Base-by-base conservation (phyloP, 805 yeast species). In the Cyberlindnera americana region DNA sequence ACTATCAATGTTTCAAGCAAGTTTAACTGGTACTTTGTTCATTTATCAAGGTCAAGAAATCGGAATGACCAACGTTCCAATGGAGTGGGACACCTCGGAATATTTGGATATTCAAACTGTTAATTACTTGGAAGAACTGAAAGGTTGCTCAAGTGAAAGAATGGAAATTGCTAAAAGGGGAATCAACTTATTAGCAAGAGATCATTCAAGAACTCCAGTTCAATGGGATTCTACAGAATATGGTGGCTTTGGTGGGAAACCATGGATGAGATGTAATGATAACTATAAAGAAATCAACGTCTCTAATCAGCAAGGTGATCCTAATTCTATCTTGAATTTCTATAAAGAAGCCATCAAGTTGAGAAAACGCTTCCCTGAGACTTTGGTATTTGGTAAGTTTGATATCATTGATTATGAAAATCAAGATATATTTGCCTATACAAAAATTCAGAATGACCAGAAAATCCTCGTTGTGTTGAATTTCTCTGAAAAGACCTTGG, bases 21-120 rank as follows among this genome's bases (percentile, higher is more conserved):
- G 77, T 12, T 64, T 74, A 46, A 69, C 76, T 16, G 81, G 83
- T 34, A 75, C 82, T 12, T 56, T 74, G 38, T 77, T 65, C 57
- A 59, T 77, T 25, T 77, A 75, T 57, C 81, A 77, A 57, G 83
- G 82, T 36, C 83, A 77, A 55, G 83, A 77, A 49, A 60, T 77
- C 44, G 82, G 78, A 26, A 72, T 71, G 73, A 66, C 67, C 38
- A 77, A 77, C 53, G 56, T 73, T 21, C 43, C 53, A 15, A 50
- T 60, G 38, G 52, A 54, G 28, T 75, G 78, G 78, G 62, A 65
- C 18, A 57, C 74, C 37, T 63, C 61, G 16, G 76, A 74, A 50
- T 77, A 74, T 58, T 57, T 62, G 47, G 82, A 77, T 51, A 67
- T 77, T 43, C 69, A 70, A 43, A 61, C 73, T 28, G 56, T 65